Conservation (phyloP, 352 stramenopile genomes). For the Paralagenidium karlingii region DNA sequence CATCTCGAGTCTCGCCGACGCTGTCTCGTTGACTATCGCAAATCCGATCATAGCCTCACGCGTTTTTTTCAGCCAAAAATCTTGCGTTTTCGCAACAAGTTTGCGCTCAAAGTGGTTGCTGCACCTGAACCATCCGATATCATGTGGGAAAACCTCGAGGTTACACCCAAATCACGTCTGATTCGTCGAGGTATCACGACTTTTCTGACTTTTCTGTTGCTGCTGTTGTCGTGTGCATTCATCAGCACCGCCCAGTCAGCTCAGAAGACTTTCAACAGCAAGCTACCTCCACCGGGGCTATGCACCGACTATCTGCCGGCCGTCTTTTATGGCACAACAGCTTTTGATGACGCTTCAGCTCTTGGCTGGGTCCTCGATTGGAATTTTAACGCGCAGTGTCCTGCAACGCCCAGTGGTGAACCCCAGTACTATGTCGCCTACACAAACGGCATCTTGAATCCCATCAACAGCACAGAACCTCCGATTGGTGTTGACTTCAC, state of each 20-base stretch:
- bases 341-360: slow-evolving; percentile 8
- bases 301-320: slow-evolving; percentile 39
- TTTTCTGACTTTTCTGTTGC: slow-evolving; percentile 52
- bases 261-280: slow-evolving; percentile 53
- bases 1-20: slow-evolving; percentile 63
- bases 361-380: slow-evolving; percentile 35
- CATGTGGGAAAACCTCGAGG: slow-evolving; percentile 79
- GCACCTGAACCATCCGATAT: slow-evolving; percentile 79
- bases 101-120: slow-evolving; percentile 24
- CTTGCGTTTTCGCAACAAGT: slow-evolving; percentile 46
- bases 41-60: slow-evolving; percentile 23
- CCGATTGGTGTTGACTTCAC: slow-evolving; percentile 1
- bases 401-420: slow-evolving; percentile 6
- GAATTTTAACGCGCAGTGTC: slow-evolving; percentile 38
- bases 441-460: slow-evolving; percentile 38
- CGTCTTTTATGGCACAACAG: slow-evolving; percentile 41
- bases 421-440: slow-evolving; percentile 47
- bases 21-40: slow-evolving; percentile 68
- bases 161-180: slow-evolving; percentile 39
- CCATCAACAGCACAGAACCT: slow-evolving; percentile 11
- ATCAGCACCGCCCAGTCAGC: slow-evolving; percentile 68
- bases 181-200: slow-evolving; percentile 55
- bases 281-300: slow-evolving; percentile 36
- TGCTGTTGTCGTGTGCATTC: slow-evolving; percentile 56
- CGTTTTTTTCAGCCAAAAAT: slow-evolving; percentile 32